A percentile compares a stretch with the other conserved stretches of the same genome.
Evolutionary conservation across 2,329 filamentous ascomycete species (phyloP).

Genomic region (Eutypella sp.): DNA sequence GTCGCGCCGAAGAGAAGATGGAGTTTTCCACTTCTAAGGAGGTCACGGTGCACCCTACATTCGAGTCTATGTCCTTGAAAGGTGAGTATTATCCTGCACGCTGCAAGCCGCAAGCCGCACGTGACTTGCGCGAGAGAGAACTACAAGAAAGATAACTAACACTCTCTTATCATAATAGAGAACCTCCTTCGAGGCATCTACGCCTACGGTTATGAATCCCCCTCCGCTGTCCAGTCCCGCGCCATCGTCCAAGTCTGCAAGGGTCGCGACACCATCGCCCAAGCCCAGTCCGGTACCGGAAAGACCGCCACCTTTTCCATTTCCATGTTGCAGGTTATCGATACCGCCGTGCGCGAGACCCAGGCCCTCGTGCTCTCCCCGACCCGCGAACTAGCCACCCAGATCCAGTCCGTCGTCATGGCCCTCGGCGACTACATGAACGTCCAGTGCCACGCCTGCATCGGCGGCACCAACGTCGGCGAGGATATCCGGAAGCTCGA

Average conservation of each 20-base stretch:
- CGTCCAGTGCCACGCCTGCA: slow-evolving; percentile 97
- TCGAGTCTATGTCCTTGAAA: slow-evolving; percentile 95
- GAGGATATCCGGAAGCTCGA: slow-evolving; percentile 97
- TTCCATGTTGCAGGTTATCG: slow-evolving; percentile 92
- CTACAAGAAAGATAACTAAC: slow-evolving; percentile 8
- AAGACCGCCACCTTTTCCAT: slow-evolving; percentile 97
- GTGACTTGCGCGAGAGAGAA: background rate
- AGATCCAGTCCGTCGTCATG: slow-evolving; percentile 98
- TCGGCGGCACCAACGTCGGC: slow-evolving; percentile 94
- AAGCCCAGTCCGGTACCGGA: slow-evolving; percentile 94
- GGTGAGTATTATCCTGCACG: slow-evolving; percentile 37
- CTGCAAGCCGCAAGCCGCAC: too few species aligned
- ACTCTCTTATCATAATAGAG: slow-evolving; percentile 43
- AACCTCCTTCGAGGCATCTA: slow-evolving; percentile 96
- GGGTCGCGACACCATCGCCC: slow-evolving; percentile 95
- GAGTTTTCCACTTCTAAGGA: slow-evolving; percentile 98
- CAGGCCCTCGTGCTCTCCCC: slow-evolving; percentile 94
- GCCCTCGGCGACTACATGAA: slow-evolving; percentile 99
- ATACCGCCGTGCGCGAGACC: slow-evolving; percentile 85
- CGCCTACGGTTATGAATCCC: slow-evolving; percentile 97
- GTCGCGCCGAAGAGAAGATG: slow-evolving; percentile 92
- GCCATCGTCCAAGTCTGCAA: slow-evolving; percentile 99
- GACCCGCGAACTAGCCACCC: slow-evolving; percentile 92
- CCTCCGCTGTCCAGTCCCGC: slow-evolving; percentile 94
- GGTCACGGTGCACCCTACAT: slow-evolving; percentile 89